These are phyloP conservation scores for Ophiocordyceps australis DNA, from an alignment of 2,329 filamentous ascomycete species.

Conservation along the genomic window DNA sequence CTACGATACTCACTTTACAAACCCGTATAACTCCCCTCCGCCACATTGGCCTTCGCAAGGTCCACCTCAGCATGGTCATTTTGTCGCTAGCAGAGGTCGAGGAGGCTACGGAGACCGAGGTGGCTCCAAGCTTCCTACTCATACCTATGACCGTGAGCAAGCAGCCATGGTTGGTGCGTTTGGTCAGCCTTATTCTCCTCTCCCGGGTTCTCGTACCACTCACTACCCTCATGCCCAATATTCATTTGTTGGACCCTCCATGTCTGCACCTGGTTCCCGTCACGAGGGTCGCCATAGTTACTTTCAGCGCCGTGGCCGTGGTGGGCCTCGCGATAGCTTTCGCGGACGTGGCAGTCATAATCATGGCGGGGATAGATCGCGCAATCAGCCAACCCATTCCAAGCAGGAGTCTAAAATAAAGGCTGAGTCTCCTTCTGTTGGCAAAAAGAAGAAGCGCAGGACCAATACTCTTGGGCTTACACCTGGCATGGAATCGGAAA, in stretches of 20 bases:
- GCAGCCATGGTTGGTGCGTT: conserved; percentile 16
- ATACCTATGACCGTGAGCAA: conserved; percentile 15
- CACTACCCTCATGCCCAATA: conserved; percentile 14
- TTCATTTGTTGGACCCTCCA: conserved; percentile 21
- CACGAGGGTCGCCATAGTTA: conserved; percentile 11
- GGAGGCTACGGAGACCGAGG: conserved; percentile 27
- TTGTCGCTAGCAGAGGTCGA: conserved; percentile 19
- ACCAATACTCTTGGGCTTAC: conserved; percentile 56
- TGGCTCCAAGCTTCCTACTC: conserved; percentile 14
- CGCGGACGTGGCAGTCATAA: conserved; percentile 22
- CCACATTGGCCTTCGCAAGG: conserved; percentile 25
- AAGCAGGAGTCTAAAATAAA: conserved; percentile 9
- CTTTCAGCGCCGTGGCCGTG: conserved; percentile 14
- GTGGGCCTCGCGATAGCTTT: conserved; percentile 14
- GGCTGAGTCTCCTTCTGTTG: conserved; percentile 23
- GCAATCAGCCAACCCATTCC: conserved; percentile 9
- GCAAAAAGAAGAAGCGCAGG: conserved; percentile 55
- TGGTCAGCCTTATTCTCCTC: conserved; percentile 19
- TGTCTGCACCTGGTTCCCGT: too few relatives aligned
- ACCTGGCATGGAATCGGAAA: conserved; percentile 43
- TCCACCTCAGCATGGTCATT: conserved; percentile 14
- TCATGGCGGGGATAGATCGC: conserved; percentile 22
- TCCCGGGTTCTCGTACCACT: conserved; percentile 19
- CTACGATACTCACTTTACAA: too few relatives aligned
- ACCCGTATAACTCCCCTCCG: too few relatives aligned